phyloP scores from a whole-genome alignment of 768 basidiomycete species.

The Sporobolomyces pararoseus region DNA sequence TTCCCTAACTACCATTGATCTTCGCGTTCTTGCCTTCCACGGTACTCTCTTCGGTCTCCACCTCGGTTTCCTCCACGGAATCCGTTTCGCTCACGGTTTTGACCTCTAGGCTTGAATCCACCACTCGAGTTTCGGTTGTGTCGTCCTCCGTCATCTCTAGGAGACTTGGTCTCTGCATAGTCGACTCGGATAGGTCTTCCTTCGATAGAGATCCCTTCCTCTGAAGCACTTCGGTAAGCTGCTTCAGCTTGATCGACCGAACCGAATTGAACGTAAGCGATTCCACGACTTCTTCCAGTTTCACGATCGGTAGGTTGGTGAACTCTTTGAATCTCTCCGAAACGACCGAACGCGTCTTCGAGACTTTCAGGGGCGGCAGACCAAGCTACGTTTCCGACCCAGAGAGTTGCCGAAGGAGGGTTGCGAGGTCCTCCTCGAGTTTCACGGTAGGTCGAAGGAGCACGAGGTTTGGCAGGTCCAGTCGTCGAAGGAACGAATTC shows the following conservation, averaged over 20 bases:
- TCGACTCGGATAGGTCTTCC: constrained; percentile 27
- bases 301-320: constrained; percentile 89
- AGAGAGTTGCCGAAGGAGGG: constrained; percentile 55
- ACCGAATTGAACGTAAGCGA: constrained; percentile 91
- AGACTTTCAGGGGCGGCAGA: constrained; percentile 70
- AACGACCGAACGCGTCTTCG: constrained; percentile 82
- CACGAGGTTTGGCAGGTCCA: constrained; percentile 43
- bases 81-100: not conserved
- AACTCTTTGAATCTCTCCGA: constrained; percentile 71
- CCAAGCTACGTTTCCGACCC: constrained; percentile 87
- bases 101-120: constrained; percentile 8
- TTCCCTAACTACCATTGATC: too few relatives aligned
- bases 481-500: constrained; percentile 72
- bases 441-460: constrained; percentile 37
- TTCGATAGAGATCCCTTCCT: constrained; percentile 24
- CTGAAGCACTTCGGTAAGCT: constrained; percentile 56
- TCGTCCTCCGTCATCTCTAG: not conserved
- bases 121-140: not conserved
- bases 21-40: not conserved
- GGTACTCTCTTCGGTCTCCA: not conserved
- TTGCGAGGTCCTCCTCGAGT: not conserved
- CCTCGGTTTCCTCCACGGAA: not conserved
- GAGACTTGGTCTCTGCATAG: constrained; percentile 20
- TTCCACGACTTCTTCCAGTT: constrained; percentile 81
- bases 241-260: constrained; percentile 72